These are phyloP conservation scores for Crucihimalaya himalaica DNA, from an alignment of 345 rosid species.

Conservation along the genomic window DNA sequence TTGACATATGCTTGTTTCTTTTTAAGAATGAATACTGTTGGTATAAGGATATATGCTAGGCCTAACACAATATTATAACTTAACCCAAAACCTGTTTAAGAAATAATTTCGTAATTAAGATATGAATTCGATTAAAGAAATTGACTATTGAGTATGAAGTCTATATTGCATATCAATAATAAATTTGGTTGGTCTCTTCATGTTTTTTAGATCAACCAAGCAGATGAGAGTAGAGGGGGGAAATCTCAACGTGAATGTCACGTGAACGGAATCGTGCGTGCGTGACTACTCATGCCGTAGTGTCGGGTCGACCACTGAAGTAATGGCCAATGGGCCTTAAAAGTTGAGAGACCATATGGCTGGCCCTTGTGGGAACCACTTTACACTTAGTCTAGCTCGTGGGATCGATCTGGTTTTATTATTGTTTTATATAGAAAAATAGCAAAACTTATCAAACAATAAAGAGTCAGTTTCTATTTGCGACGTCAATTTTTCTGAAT, in stretches of 20 bases:
- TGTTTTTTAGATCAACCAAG: slow-evolving; percentile 27
- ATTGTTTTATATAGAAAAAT: not conserved
- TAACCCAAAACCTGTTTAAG: slow-evolving; percentile 2
- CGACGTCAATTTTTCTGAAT: no score
- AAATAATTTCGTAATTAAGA: slow-evolving; percentile 18
- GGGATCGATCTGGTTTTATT: slow-evolving; percentile 13
- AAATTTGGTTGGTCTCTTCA: slow-evolving; percentile 21
- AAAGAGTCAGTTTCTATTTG: no score
- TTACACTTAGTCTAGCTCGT: slow-evolving; percentile 23
- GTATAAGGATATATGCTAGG: slow-evolving; percentile 13
- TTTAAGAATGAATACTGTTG: slow-evolving; percentile 13
- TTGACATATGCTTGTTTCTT: slow-evolving; percentile 10
- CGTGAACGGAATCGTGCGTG: slow-evolving; percentile 40
- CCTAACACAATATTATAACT: slow-evolving; percentile 12
- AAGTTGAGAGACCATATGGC: slow-evolving; percentile 33
- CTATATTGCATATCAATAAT: slow-evolving; percentile 23
- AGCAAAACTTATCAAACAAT: not conserved
- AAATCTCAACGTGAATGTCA: slow-evolving; percentile 36
- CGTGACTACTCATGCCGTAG: slow-evolving; percentile 42
- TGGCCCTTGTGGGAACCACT: slow-evolving; percentile 37
- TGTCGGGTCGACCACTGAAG: slow-evolving; percentile 47
- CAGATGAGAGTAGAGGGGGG: slow-evolving; percentile 26
- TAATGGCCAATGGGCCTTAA: slow-evolving; percentile 34
- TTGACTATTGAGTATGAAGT: slow-evolving; percentile 23
- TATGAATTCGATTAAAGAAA: slow-evolving; percentile 17